These are phyloP conservation scores for Pichia manshurica DNA, from an alignment of 805 yeast species.

Conservation along the genomic window DNA sequence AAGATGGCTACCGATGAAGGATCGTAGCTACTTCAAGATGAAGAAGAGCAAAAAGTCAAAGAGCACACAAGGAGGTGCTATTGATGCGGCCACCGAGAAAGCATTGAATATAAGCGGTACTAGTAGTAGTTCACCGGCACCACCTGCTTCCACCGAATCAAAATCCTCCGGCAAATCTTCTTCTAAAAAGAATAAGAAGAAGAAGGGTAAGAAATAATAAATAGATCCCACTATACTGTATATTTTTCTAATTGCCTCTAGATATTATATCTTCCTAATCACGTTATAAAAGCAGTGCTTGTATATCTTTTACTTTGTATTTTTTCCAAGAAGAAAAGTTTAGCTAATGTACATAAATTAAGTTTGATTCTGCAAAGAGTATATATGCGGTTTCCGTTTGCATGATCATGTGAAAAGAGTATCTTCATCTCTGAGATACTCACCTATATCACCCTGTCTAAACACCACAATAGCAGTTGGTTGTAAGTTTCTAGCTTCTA, in stretches of 20 bases:
- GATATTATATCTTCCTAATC: too few species aligned
- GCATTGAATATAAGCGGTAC: conserved; percentile 25
- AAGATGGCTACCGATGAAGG: conserved; percentile 88
- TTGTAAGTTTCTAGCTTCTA: conserved; percentile 79
- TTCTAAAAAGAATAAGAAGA: conserved; percentile 24
- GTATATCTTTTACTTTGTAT: too few species aligned
- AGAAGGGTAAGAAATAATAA: conserved; percentile 27
- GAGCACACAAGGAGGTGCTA: conserved; percentile 58
- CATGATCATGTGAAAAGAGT: conserved; percentile 67
- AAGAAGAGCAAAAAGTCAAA: conserved; percentile 57
- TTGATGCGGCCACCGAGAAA: conserved; percentile 42
- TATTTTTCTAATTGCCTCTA: too few species aligned
- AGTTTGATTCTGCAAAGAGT: too few species aligned
- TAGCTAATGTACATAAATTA: conserved; percentile 12
- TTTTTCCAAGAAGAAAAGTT: too few species aligned
- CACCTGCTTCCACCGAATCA: conserved; percentile 12
- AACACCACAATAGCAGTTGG: conserved; percentile 94
- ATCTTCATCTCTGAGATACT: conserved; percentile 96
- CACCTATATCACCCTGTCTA: conserved; percentile 97
- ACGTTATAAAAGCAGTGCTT: too few species aligned
- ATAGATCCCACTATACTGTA: neutral
- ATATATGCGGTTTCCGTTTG: too few species aligned
- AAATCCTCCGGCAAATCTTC: conserved; percentile 4
- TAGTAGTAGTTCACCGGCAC: conserved; percentile 11
- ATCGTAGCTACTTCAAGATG: conserved; percentile 77